Percentiles rank a stretch among this genome's conserved stretches.
Conservation (phyloP, 129 eudicot species). For the Chrysanthemum lavandulifolium region DNA sequence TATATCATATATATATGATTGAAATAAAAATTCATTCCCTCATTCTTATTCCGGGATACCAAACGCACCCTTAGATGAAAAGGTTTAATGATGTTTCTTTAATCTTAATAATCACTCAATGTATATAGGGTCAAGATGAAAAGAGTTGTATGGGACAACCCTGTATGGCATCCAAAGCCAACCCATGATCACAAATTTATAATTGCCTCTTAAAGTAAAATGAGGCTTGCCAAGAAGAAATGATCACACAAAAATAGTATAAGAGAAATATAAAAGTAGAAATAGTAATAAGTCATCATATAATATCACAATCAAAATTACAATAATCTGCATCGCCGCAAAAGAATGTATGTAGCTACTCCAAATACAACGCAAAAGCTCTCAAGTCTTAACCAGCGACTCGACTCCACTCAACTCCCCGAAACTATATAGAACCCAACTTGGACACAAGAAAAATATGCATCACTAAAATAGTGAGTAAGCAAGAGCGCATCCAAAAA, state of each 20-base stretch:
- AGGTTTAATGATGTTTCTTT: no score
- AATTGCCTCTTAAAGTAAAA: background rate
- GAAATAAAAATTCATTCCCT: no score
- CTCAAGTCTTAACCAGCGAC: conserved; percentile 12
- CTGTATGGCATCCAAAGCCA: background rate
- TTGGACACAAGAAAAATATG: conserved; percentile 1
- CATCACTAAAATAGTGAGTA: conserved; percentile 41
- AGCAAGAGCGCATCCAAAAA: conserved; percentile 46
- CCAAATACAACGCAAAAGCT: conserved; percentile 34
- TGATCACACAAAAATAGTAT: conserved; percentile 1
- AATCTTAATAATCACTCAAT: no score
- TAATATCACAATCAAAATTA: conserved; percentile 31
- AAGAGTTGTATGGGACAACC: no score
- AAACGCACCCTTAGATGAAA: no score
- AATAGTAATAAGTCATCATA: conserved; percentile 13
- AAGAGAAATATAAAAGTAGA: conserved; percentile 14
- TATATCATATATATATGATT: no score
- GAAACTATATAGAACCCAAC: conserved; percentile 23
- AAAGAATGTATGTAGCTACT: conserved; percentile 42
- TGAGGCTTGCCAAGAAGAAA: background rate
- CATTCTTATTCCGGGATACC: no score
- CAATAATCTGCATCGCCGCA: conserved; percentile 33
- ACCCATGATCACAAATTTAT: conserved; percentile 1
- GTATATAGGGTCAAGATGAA: no score
- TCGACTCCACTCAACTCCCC: conserved; percentile 1